Conservation (phyloP, 2,329 filamentous ascomycete genomes). For the Pezicula carpinea region DNA sequence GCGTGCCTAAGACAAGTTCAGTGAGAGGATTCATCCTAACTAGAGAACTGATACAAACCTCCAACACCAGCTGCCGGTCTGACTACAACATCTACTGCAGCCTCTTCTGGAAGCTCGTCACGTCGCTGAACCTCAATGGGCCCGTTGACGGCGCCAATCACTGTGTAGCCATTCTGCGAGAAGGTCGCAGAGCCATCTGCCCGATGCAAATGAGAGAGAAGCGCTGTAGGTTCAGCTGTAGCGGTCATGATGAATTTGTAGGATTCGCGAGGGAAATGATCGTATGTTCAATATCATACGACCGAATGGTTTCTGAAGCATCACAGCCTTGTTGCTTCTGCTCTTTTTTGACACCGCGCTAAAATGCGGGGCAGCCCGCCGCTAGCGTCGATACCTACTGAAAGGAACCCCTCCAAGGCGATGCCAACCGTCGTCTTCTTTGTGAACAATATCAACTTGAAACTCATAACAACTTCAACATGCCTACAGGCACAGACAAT, state of each 20-base stretch:
- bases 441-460: no score
- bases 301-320: not conserved
- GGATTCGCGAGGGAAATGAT: not conserved
- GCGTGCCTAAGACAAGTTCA: conserved; percentile 43
- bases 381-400: no score
- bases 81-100: conserved; percentile 83
- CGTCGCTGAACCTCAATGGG: conserved; percentile 84
- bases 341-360: not conserved
- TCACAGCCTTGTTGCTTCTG: not conserved
- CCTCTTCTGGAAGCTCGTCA: conserved; percentile 89
- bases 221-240: conserved; percentile 38
- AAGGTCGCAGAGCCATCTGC: conserved; percentile 79
- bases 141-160: conserved; percentile 85
- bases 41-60: conserved; percentile 44
- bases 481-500: conserved; percentile 20
- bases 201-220: conserved; percentile 57
- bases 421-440: no score
- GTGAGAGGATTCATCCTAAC: conserved; percentile 7
- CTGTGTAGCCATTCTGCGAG: conserved; percentile 69
- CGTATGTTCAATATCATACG: not conserved
- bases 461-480: conserved; percentile 11
- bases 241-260: conserved; percentile 36
- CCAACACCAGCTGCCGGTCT: conserved; percentile 81
- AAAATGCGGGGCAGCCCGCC: not conserved
- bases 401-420: no score